Evolutionary conservation across 169 alveolate species (phyloP), one percentile per base, ranked within the genome.

Genomic region (Plasmodium vinckei): DNA sequence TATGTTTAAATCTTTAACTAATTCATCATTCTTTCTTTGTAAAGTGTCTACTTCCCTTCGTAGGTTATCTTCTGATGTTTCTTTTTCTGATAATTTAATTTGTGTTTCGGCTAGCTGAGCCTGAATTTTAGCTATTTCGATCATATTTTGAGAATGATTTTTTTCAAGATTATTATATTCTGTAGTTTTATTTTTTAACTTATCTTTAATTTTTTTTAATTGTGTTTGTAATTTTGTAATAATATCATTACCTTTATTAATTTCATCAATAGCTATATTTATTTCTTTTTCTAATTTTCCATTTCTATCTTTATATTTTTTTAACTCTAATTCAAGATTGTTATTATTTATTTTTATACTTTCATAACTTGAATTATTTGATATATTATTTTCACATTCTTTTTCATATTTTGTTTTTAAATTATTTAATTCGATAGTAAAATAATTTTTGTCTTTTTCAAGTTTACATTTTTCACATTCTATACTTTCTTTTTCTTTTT

Each of bases 171-270:
- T 67, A 4, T 12, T 69, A 56, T 82, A 72, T 46, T 82, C 90
- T 5, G 53, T 21, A 13, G 84, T 67, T 70, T 82, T 82, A 27
- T 33, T 39, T 56, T 82, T 82, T 47, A 82, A 47, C 23, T 82
- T 82, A 47, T 82, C 90, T 47, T 82, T 82, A 71, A 82, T 82
- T 27, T 82, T 82, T 15, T 70, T 68, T 51, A 82, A 17, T 61
- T 82, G 90, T n/a, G 21, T 67, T 59, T 82, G 90, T 44, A 82
- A 49, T 49, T 82, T 82, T n/a, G 90, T 82, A 42, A 82, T 82
- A 46, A 82, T 82, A 70, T 82, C 90, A 82, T 82, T 82, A 5
- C 90, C 90, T 61, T 82, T 82, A 64, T 82, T 82, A 12, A 82
- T 82, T 49, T 82, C 90, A 17, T 82, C 90, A 54, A 82, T 82